Conservation (phyloP, 2,329 filamentous ascomycete species). For the Penicillium sp. region DNA sequence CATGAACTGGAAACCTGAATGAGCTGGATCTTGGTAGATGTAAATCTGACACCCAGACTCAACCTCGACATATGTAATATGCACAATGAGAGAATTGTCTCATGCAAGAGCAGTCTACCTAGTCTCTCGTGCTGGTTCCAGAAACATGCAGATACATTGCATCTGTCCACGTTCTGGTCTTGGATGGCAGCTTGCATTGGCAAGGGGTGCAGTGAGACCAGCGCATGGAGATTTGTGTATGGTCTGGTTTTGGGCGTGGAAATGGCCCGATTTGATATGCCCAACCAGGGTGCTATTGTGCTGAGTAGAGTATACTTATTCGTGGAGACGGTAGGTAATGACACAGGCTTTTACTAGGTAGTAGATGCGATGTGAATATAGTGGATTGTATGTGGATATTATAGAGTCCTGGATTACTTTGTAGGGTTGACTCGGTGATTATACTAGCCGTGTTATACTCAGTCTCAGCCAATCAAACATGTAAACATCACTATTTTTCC, state of each 20-base stretch:
- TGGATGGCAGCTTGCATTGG: neutral
- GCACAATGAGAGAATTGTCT: neutral
- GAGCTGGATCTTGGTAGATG: no score
- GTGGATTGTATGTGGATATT: neutral
- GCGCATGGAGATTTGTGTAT: neutral
- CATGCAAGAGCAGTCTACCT: neutral
- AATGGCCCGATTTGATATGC: neutral
- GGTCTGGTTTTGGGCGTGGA: neutral
- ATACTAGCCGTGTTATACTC: constrained; percentile 1
- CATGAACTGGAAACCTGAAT: neutral
- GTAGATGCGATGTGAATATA: neutral
- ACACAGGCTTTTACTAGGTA: neutral
- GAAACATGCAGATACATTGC: neutral
- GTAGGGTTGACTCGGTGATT: neutral
- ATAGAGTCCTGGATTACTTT: neutral
- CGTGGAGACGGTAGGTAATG: neutral
- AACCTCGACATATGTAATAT: neutral
- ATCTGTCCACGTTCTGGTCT: constrained; percentile 8
- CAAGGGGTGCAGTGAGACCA: constrained; percentile 1
- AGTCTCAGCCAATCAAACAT: neutral
- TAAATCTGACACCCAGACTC: neutral
- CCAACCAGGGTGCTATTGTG: no score
- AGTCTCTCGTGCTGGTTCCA: neutral
- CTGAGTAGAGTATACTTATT: neutral
- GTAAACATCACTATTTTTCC: constrained; percentile 3